Evolutionary conservation across 2,329 filamentous ascomycete species (phyloP).

Genomic region (Colletotrichum gloeosporioides): DNA sequence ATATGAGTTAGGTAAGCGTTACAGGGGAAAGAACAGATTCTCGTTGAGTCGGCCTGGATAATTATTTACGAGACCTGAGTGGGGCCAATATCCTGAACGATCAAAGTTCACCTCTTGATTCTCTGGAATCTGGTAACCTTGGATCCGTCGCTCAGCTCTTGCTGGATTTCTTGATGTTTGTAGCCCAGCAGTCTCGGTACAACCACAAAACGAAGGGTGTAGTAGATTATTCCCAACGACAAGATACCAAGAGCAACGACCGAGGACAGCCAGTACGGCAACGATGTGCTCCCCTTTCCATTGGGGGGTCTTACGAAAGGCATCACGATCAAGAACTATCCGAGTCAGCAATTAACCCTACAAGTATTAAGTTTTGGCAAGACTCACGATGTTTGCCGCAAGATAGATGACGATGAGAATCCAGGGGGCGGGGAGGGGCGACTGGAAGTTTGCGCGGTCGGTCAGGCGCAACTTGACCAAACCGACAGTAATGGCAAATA

Average conservation of each 20-base stretch:
- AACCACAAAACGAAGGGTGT: neutral
- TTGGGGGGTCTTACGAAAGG: constrained; percentile 9
- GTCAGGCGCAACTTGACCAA: constrained; percentile 26
- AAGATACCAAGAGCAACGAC: constrained; percentile 9
- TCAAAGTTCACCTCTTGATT: neutral
- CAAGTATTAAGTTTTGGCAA: no score
- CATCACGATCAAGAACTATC: constrained; percentile 13
- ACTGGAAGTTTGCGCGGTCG: constrained; percentile 19
- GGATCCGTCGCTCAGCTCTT: constrained; percentile 16
- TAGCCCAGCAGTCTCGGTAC: neutral
- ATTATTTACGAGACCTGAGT: neutral
- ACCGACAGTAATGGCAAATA: constrained; percentile 22
- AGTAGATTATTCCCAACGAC: constrained; percentile 8
- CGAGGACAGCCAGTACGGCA: constrained; percentile 16
- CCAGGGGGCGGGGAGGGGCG: constrained; percentile 25
- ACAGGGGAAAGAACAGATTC: neutral
- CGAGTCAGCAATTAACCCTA: neutral
- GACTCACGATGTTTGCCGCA: neutral
- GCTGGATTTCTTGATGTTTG: neutral
- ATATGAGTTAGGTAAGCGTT: neutral
- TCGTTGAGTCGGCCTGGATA: neutral
- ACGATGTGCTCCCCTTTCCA: constrained; percentile 12
- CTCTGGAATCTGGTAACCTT: constrained; percentile 12
- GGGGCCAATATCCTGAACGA: neutral
- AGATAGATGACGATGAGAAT: constrained; percentile 15